Evolutionary conservation across 1,284 basidiomycete genomes (phyloP).

Genomic region (Vanrija humicola): DNA sequence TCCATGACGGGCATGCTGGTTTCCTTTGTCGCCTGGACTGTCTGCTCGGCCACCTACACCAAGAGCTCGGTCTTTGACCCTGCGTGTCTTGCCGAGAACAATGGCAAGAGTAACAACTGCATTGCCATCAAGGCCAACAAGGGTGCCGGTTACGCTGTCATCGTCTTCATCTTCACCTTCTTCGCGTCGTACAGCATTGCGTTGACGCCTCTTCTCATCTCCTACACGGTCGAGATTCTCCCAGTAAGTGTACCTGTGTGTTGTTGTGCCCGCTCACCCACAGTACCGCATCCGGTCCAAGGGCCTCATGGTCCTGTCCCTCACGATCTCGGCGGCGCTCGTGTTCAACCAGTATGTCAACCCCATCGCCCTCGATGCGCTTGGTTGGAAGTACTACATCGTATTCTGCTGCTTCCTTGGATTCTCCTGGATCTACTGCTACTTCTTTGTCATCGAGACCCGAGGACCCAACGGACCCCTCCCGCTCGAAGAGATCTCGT

Average conservation of each 20-base stretch:
- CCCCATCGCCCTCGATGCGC: slow-evolving; percentile 34
- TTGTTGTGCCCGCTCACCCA: neutral
- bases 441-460: slow-evolving; percentile 44
- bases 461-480: slow-evolving; percentile 21
- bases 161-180: slow-evolving; percentile 22
- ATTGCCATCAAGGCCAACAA: neutral
- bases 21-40: slow-evolving; percentile 62
- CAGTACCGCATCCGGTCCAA: slow-evolving; percentile 60
- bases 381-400: slow-evolving; percentile 40
- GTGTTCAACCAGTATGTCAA: slow-evolving; percentile 46
- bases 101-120: neutral
- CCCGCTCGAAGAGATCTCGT: slow-evolving; percentile 43
- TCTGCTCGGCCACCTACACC: slow-evolving; percentile 59
- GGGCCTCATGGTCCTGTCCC: slow-evolving; percentile 60
- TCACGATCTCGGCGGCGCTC: slow-evolving; percentile 40
- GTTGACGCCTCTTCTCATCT: slow-evolving; percentile 7
- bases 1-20: slow-evolving; percentile 65
- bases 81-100: neutral
- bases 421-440: slow-evolving; percentile 47
- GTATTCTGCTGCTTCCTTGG: slow-evolving; percentile 33
- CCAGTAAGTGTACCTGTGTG: neutral
- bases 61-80: slow-evolving; percentile 16
- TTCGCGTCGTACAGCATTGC: slow-evolving; percentile 14
- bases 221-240: slow-evolving; percentile 28
- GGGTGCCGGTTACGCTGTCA: neutral